phyloP scores from a whole-genome alignment of 169 alveolate genomes.

The Cryptosporidium sp. region DNA sequence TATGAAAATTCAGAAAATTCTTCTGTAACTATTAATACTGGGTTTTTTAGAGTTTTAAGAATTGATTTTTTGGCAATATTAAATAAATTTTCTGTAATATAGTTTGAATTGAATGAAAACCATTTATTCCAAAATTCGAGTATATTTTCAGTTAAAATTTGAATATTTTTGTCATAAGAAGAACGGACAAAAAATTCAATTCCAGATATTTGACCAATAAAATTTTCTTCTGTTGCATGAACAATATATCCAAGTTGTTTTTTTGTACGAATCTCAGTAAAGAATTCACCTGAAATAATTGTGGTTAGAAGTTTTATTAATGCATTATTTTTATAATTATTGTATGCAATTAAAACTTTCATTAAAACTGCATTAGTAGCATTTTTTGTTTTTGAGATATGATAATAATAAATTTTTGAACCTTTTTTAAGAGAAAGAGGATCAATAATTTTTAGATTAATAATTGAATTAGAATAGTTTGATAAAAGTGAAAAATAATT shows the following conservation, averaged over 20 bases:
- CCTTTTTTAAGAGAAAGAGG: constrained; percentile 11
- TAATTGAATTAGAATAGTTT: neutral
- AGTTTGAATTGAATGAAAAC: neutral
- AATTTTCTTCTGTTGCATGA: neutral
- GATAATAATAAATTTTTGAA: constrained; percentile 2
- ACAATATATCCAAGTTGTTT: constrained; percentile 19
- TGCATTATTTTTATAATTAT: neutral
- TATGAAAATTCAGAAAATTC: neutral
- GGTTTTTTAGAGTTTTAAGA: neutral
- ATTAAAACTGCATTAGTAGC: constrained; percentile 8
- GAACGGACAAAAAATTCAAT: constrained; percentile 6
- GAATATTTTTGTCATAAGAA: constrained; percentile 17
- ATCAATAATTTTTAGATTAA: constrained; percentile 2
- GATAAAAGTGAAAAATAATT: neutral
- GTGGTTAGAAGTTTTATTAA: neutral
- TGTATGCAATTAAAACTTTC: constrained; percentile 7
- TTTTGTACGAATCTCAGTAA: constrained; percentile 36
- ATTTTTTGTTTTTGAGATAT: neutral
- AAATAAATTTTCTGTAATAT: neutral
- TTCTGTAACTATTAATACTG: neutral
- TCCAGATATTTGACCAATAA: neutral
- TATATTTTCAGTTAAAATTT: neutral
- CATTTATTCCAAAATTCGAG: constrained; percentile 30
- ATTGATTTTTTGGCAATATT: neutral
- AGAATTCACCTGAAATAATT: constrained; percentile 11